These are phyloP conservation scores for Fragaria vesca DNA, from an alignment of 306 rosid species.

Conservation along the genomic window DNA sequence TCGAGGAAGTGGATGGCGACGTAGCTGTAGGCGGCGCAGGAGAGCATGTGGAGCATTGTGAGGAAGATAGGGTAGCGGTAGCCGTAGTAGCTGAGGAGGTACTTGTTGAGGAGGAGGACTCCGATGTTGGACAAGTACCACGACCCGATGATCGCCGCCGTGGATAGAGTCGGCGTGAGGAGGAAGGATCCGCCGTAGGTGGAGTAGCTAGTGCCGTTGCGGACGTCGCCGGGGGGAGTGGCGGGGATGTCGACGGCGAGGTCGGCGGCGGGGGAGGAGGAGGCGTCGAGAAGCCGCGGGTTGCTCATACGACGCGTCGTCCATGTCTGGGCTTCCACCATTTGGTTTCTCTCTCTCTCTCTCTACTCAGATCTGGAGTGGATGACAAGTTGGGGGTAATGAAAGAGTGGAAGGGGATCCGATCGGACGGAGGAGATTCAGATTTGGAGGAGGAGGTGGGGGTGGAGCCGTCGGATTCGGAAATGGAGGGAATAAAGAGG, in stretches of 20 bases:
- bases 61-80: constrained; percentile 86
- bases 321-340: constrained; percentile 97
- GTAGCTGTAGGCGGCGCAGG: constrained; percentile 73
- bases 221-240: constrained; percentile 57
- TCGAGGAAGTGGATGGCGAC: constrained; percentile 58
- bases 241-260: constrained; percentile 69
- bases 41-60: constrained; percentile 93
- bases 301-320: constrained; percentile 89
- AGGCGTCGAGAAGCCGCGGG: constrained; percentile 39
- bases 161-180: constrained; percentile 39
- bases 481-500: not conserved
- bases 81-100: constrained; percentile 82
- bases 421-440: constrained; percentile 31
- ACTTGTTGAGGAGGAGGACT: constrained; percentile 86
- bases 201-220: constrained; percentile 38
- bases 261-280: constrained; percentile 19
- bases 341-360: not conserved
- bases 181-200: constrained; percentile 28
- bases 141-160: constrained; percentile 55
- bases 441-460: constrained; percentile 17
- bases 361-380: constrained; percentile 30
- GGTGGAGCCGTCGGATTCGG: constrained; percentile 24
- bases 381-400: not conserved
- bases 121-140: constrained; percentile 96
- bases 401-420: constrained; percentile 4